Percentiles rank a stretch among this genome's conserved stretches.
These are phyloP conservation scores for Hericium coralloides DNA, from an alignment of 768 basidiomycete species.

Conservation along the genomic window DNA sequence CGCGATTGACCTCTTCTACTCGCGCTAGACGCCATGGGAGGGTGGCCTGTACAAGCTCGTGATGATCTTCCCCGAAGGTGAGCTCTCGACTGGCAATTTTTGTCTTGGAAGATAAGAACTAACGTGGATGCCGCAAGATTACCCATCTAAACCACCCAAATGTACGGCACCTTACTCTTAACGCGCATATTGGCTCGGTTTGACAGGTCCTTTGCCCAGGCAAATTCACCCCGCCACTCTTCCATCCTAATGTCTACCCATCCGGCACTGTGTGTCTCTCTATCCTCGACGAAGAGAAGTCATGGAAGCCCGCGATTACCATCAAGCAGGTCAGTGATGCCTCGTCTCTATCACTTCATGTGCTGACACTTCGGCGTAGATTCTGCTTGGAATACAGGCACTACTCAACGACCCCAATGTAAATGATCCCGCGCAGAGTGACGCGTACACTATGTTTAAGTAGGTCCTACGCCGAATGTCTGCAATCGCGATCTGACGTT, in stretches of 20 bases:
- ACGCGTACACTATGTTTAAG: constrained; percentile 99
- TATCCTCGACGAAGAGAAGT: constrained; percentile 97
- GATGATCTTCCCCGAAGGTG: constrained; percentile 97
- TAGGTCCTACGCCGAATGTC: constrained; percentile 30
- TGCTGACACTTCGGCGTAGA: constrained; percentile 36
- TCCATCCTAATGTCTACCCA: constrained; percentile 98
- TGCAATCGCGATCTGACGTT: background rate
- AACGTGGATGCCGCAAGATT: constrained; percentile 42
- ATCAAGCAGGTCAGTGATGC: constrained; percentile 77
- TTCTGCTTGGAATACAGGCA: constrained; percentile 93
- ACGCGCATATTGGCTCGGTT: constrained; percentile 2
- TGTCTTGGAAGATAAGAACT: background rate
- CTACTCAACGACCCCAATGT: constrained; percentile 93
- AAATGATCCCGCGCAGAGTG: constrained; percentile 95
- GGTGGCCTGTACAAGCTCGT: constrained; percentile 88
- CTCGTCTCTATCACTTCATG: background rate
- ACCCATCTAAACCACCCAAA: constrained; percentile 92
- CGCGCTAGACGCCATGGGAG: constrained; percentile 86
- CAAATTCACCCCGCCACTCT: constrained; percentile 93
- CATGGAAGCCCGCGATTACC: constrained; percentile 98
- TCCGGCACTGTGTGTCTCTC: constrained; percentile 98
- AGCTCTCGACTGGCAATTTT: constrained; percentile 2
- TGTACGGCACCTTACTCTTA: constrained; percentile 38
- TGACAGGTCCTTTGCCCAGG: constrained; percentile 36
- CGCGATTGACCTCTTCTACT: background rate